Percentiles rank a stretch among this genome's conserved stretches.
Evolutionary conservation across 768 basidiomycete genomes (phyloP).

Genomic region (Pleurotus giganteus): DNA sequence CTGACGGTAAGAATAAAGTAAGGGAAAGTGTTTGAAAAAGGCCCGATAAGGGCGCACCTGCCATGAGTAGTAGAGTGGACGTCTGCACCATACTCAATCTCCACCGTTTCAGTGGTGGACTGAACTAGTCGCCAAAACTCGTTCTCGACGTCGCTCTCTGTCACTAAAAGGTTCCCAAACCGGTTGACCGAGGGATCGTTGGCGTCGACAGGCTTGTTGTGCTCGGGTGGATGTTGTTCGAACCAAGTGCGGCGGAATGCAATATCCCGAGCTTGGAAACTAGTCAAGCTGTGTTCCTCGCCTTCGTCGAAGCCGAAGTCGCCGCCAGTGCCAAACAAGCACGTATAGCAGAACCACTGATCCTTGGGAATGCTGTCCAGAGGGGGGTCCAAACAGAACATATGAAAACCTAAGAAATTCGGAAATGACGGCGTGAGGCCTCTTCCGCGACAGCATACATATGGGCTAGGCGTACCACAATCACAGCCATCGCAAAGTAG

Average conservation of each 20-base stretch:
- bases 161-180: conserved; percentile 63
- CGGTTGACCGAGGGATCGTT: conserved; percentile 53
- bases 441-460: conserved; percentile 11
- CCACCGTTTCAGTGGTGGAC: conserved; percentile 85
- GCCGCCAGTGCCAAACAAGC: conserved; percentile 86
- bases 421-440: conserved; percentile 13
- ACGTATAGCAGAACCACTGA: conserved; percentile 94
- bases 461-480: conserved; percentile 45
- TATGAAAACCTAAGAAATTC: conserved; percentile 77
- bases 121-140: conserved; percentile 98
- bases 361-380: conserved; percentile 83
- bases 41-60: conserved; percentile 55
- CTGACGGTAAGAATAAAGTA: conserved; percentile 37
- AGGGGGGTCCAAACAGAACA: conserved; percentile 94
- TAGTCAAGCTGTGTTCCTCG: conserved; percentile 89
- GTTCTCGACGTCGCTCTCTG: conserved; percentile 87
- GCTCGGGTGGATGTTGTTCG: conserved; percentile 62
- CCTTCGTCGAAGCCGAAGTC: conserved; percentile 99
- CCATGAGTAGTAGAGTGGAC: conserved; percentile 97
- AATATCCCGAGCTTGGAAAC: conserved; percentile 87
- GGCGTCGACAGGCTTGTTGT: conserved; percentile 26
- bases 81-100: conserved; percentile 99
- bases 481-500: conserved; percentile 89
- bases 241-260: conserved; percentile 93
- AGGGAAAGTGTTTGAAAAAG: conserved; percentile 6